phyloP scores from a whole-genome alignment of 176 grass and related monocot genomes.

The Bolboschoenus planiculmis region DNA sequence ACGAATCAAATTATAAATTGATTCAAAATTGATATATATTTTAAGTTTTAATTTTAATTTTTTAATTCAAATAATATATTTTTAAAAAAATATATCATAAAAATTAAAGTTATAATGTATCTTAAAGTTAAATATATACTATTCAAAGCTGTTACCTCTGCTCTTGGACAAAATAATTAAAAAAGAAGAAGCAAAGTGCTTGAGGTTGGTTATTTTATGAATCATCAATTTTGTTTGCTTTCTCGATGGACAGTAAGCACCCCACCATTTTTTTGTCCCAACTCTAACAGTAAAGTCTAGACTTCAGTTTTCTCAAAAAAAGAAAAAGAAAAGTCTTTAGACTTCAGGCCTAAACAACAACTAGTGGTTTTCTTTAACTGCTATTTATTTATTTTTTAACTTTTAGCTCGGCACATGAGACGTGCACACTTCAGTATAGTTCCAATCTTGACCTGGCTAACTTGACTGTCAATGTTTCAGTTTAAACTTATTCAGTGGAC shows the following conservation, averaged over 20 bases:
- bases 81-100: no score
- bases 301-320: no score
- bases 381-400: not conserved
- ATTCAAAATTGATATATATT: no score
- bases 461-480: not conserved
- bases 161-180: not conserved
- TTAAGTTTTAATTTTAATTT: no score
- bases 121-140: no score
- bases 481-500: not conserved
- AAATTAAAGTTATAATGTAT: no score
- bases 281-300: not conserved
- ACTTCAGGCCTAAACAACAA: not conserved
- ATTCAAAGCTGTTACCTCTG: not conserved
- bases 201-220: not conserved
- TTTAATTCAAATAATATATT: no score
- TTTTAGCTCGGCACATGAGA: not conserved
- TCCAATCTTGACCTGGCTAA: not conserved
- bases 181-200: not conserved
- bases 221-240: not conserved
- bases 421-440: not conserved
- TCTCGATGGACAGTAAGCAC: not conserved
- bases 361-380: not conserved
- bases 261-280: not conserved
- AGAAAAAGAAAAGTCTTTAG: no score
- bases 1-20: no score